Conservation (phyloP, 208 protist species). For the Tritrichomonas musculus region DNA sequence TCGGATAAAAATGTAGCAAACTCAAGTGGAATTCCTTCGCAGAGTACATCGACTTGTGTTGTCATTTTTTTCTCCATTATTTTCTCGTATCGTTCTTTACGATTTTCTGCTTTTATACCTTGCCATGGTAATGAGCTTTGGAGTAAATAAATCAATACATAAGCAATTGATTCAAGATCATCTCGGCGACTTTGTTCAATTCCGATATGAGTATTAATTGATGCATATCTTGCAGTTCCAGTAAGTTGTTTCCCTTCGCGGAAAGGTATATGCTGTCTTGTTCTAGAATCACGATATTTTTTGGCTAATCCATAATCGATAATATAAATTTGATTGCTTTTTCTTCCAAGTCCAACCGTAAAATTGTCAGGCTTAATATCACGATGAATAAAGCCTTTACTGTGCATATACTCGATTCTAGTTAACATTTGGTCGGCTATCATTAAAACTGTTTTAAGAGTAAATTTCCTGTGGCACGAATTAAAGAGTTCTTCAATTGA, state of each 20-base stretch:
- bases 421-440: conserved; percentile 88
- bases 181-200: conserved; percentile 74
- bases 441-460: conserved; percentile 94
- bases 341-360: conserved; percentile 77
- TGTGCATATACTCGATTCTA: conserved; percentile 66
- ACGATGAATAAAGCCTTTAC: not conserved
- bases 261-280: conserved; percentile 96
- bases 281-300: conserved; percentile 92
- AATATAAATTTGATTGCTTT: conserved; percentile 55
- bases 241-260: conserved; percentile 42
- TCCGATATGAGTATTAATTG: conserved; percentile 98
- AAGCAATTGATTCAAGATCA: conserved; percentile 83
- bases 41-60: conserved; percentile 80
- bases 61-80: conserved; percentile 90
- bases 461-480: conserved; percentile 72
- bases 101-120: conserved; percentile 72
- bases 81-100: conserved; percentile 95
- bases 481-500: conserved; percentile 93
- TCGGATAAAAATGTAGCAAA: conserved; percentile 94
- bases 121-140: conserved; percentile 95
- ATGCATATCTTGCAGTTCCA: conserved; percentile 96
- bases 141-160: conserved; percentile 98
- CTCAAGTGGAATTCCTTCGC: conserved; percentile 67
- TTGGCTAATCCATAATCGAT: conserved; percentile 80
- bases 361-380: conserved; percentile 49